Evolutionary conservation across 2,329 filamentous ascomycete species (phyloP).

Genomic region (Diplodia sapinea): DNA sequence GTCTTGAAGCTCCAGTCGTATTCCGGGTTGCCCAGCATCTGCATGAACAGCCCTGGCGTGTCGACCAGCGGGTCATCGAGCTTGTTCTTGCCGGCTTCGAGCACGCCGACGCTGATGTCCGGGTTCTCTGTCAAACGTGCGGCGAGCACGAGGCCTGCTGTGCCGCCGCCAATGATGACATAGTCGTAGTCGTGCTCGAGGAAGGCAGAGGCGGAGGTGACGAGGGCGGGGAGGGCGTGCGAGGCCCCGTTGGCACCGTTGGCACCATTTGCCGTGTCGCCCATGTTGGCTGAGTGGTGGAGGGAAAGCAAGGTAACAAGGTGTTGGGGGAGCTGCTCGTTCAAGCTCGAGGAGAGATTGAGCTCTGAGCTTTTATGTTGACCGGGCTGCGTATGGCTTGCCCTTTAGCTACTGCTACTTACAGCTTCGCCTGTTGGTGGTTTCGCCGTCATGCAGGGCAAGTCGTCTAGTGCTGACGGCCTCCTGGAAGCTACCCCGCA

Average conservation of each 20-base stretch:
- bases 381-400: neutral
- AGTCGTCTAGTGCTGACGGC: neutral
- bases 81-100: slow-evolving; percentile 36
- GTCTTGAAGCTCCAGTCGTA: slow-evolving; percentile 47
- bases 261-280: neutral
- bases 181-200: slow-evolving; percentile 18
- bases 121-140: slow-evolving; percentile 39
- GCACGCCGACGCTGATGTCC: slow-evolving; percentile 33
- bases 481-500: neutral
- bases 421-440: neutral
- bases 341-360: neutral
- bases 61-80: slow-evolving; percentile 41
- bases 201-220: slow-evolving; percentile 14
- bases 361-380: neutral
- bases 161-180: slow-evolving; percentile 34
- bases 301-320: neutral
- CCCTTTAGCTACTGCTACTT: neutral
- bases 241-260: neutral
- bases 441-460: neutral
- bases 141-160: slow-evolving; percentile 33
- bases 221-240: slow-evolving; percentile 34
- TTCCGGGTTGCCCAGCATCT: slow-evolving; percentile 36
- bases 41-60: slow-evolving; percentile 24
- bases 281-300: neutral
- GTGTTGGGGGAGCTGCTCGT: neutral